phyloP scores from a whole-genome alignment of 1,284 basidiomycete species.

The Heterobasidion annosum region DNA sequence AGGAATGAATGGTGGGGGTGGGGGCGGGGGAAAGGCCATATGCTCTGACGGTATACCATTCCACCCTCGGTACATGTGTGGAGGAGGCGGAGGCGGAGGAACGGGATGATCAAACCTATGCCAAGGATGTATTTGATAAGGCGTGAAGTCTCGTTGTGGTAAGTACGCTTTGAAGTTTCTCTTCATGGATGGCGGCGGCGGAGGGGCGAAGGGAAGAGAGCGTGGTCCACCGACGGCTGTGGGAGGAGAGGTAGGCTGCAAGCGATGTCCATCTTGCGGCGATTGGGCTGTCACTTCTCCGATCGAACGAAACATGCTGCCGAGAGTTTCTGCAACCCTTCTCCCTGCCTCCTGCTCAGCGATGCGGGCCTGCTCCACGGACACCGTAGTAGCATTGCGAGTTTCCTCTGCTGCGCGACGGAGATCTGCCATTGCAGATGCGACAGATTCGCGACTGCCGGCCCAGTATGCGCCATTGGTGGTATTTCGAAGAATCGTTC shows the following conservation, averaged over 20 bases:
- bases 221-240: too few relatives aligned
- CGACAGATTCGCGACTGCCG: slow-evolving; percentile 45
- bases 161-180: too few relatives aligned
- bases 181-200: too few relatives aligned
- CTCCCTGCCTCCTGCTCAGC: slow-evolving; percentile 55
- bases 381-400: slow-evolving; percentile 23
- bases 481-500: slow-evolving; percentile 52
- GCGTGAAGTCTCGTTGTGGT: too few relatives aligned
- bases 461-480: slow-evolving; percentile 60
- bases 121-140: background rate
- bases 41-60: too few relatives aligned
- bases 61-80: too few relatives aligned
- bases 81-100: slow-evolving; percentile 7
- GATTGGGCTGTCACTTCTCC: slow-evolving; percentile 22
- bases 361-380: slow-evolving; percentile 34
- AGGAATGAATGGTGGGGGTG: slow-evolving; percentile 2
- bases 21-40: slow-evolving; percentile 11
- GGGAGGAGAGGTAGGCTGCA: too few relatives aligned
- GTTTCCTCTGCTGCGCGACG: slow-evolving; percentile 34
- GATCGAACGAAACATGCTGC: slow-evolving; percentile 46
- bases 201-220: too few relatives aligned
- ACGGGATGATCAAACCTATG: slow-evolving; percentile 1
- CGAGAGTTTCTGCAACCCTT: slow-evolving; percentile 55
- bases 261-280: background rate
- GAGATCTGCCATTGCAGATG: slow-evolving; percentile 41